phyloP scores from a whole-genome alignment of 495 filamentous ascomycete species.

The Usnea hakonensis region DNA sequence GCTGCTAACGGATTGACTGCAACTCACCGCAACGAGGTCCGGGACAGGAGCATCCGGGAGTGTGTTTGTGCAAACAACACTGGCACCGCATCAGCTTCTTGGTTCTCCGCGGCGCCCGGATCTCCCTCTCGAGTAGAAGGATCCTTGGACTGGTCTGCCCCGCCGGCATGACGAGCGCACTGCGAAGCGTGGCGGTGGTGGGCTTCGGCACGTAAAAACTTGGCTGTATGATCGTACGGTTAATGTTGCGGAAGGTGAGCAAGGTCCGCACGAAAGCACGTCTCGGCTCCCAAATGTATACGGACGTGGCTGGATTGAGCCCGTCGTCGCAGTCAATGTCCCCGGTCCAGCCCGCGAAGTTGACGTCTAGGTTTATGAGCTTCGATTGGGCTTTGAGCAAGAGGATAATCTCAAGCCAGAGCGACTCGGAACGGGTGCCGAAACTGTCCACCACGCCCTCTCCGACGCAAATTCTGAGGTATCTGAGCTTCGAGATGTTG shows the following conservation, averaged over 20 bases:
- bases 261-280: background rate
- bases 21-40: background rate
- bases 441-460: background rate
- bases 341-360: slow-evolving; percentile 1
- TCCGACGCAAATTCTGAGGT: background rate
- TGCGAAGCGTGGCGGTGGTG: background rate
- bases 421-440: slow-evolving; percentile 1
- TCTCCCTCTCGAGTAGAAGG: background rate
- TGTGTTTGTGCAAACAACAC: background rate
- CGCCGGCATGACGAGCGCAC: background rate
- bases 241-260: background rate
- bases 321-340: background rate
- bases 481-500: slow-evolving; percentile 6
- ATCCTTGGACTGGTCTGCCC: background rate
- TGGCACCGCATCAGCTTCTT: background rate
- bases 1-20: too few relatives aligned
- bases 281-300: background rate
- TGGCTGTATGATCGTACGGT: accelerated
- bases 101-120: background rate
- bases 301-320: background rate
- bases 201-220: background rate
- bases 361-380: background rate
- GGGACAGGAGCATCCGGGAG: background rate
- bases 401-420: slow-evolving; percentile 6
- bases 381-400: slow-evolving; percentile 5